phyloP scores from a whole-genome alignment of 495 filamentous ascomycete genomes.

The Penicillium fimorum region DNA sequence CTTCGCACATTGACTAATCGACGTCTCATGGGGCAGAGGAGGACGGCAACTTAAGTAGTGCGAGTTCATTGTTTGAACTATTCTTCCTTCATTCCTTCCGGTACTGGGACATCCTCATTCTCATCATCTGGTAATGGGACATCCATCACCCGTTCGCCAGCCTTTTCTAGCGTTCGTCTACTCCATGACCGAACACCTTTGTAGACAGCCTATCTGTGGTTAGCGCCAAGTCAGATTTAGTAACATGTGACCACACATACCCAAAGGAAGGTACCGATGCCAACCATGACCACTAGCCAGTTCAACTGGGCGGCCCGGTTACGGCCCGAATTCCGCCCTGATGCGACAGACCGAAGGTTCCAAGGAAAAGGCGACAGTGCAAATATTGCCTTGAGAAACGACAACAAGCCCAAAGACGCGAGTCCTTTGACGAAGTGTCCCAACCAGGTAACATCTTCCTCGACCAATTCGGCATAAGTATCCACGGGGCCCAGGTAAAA shows the following conservation, averaged over 20 bases:
- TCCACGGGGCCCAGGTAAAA: conserved; percentile 75
- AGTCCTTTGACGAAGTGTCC: conserved; percentile 88
- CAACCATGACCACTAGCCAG: conserved; percentile 74
- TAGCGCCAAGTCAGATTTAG: conserved; percentile 8
- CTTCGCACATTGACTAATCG: conserved; percentile 95
- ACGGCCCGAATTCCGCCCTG: conserved; percentile 61
- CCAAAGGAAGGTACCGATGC: conserved; percentile 76
- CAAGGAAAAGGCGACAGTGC: conserved; percentile 72
- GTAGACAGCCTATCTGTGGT: conserved; percentile 66
- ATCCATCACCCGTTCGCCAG: conserved; percentile 76
- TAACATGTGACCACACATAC: conserved; percentile 50
- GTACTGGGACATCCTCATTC: conserved; percentile 73
- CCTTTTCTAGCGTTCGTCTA: conserved; percentile 65
- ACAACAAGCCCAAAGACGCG: conserved; percentile 77
- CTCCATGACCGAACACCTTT: conserved; percentile 72
- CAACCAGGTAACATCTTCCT: conserved; percentile 58
- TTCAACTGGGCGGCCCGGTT: conserved; percentile 72
- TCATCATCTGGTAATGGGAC: conserved; percentile 74
- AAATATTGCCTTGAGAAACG: conserved; percentile 78
- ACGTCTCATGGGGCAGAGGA: conserved; percentile 68
- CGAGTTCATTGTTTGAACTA: conserved; percentile 29
- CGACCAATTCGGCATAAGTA: conserved; percentile 40
- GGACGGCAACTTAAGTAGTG: conserved; percentile 93
- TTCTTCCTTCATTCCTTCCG: conserved; percentile 45
- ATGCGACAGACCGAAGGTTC: conserved; percentile 56